Percentiles rank a stretch among this genome's conserved stretches.
Conservation (phyloP, 179 eudicot genomes). For the Actinidia polygama region DNA sequence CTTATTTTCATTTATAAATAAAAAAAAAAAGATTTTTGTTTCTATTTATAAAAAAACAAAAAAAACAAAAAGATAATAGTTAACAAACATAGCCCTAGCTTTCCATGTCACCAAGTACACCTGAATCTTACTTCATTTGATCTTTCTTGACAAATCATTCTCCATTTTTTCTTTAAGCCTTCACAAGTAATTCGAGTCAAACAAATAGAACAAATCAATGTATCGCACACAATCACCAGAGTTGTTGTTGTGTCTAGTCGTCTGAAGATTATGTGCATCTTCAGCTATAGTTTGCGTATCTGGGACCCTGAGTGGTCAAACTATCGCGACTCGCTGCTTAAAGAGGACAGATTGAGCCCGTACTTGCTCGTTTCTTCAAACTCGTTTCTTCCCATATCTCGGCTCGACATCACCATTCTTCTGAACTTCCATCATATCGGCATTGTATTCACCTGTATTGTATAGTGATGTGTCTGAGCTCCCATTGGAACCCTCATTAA, state of each 20-base stretch:
- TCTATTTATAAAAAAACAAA: too few species aligned
- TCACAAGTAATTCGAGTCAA: too few species aligned
- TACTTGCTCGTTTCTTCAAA: constrained; percentile 50
- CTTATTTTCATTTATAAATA: too few species aligned
- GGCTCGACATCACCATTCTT: constrained; percentile 59
- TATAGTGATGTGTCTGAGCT: constrained; percentile 38
- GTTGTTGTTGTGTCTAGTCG: neutral
- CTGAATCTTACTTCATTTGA: too few species aligned
- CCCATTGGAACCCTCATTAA: constrained; percentile 24
- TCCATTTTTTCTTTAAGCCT: too few species aligned
- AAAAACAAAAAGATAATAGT: too few species aligned
- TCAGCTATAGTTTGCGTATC: neutral
- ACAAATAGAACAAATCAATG: too few species aligned
- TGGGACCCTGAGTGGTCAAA: constrained; percentile 6
- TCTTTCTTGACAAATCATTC: too few species aligned
- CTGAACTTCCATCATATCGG: constrained; percentile 75
- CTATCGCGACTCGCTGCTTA: constrained; percentile 43
- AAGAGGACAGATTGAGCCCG: constrained; percentile 50
- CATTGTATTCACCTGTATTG: constrained; percentile 68
- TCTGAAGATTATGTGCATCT: neutral
- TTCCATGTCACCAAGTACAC: too few species aligned
- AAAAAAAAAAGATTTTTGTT: too few species aligned
- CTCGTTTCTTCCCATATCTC: constrained; percentile 47
- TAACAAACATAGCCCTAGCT: too few species aligned
- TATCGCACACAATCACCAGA: too few species aligned